Conservation (phyloP, 148 eudicot species). For the Rhododendron griersonianum region DNA sequence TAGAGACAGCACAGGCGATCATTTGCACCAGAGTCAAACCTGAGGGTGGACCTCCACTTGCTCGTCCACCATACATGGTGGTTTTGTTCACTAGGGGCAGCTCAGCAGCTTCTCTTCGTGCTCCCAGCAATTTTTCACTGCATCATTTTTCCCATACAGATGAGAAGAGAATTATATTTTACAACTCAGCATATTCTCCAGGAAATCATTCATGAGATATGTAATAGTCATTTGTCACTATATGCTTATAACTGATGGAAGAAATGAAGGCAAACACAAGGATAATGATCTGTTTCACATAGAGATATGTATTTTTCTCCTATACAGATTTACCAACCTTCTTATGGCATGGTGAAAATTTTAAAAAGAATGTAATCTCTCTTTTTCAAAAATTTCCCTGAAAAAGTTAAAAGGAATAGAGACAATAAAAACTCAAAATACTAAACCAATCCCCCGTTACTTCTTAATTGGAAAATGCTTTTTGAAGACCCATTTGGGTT, state of each 20-base stretch:
- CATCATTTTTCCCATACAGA: constrained; percentile 13
- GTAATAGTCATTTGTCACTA: not conserved
- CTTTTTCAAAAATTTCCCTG: not conserved
- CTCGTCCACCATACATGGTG: constrained; percentile 62
- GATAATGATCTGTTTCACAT: not conserved
- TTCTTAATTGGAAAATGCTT: not conserved
- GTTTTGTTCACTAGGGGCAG: constrained; percentile 86
- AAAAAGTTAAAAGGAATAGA: not conserved
- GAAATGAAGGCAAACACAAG: not conserved
- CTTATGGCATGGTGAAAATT: not conserved
- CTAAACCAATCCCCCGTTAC: not conserved
- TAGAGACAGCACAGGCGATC: constrained; percentile 15
- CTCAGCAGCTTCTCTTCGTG: constrained; percentile 65
- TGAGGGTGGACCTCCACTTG: constrained; percentile 27
- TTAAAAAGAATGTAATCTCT: not conserved
- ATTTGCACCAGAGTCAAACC: constrained; percentile 27
- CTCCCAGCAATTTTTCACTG: constrained; percentile 69
- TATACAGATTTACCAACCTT: not conserved
- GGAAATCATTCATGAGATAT: not conserved
- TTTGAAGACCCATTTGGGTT: not conserved
- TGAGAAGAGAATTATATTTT: not conserved
- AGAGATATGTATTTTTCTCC: not conserved
- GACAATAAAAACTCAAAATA: not conserved
- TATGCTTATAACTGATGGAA: not conserved
- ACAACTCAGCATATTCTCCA: not conserved